Percentiles rank a stretch among this genome's conserved stretches.
These are phyloP conservation scores for Apiospora saccharicola DNA, from an alignment of 2,329 filamentous ascomycete genomes.

Conservation along the genomic window DNA sequence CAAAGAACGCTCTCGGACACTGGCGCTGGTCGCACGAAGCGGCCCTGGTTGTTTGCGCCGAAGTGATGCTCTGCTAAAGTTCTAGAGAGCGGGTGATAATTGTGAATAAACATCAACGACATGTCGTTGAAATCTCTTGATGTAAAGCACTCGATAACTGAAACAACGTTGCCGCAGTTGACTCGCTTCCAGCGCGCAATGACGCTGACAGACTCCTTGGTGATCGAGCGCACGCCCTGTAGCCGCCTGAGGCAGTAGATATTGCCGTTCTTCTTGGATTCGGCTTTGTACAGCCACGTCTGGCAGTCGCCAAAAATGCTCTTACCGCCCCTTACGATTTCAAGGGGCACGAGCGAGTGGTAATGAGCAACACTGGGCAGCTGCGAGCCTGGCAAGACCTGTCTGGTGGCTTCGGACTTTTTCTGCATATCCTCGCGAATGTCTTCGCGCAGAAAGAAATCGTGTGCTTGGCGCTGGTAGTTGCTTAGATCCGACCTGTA, in stretches of 20 bases:
- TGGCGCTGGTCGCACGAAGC: slow-evolving; percentile 53
- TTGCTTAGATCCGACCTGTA: slow-evolving; percentile 77
- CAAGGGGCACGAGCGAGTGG: slow-evolving; percentile 89
- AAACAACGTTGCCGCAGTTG: slow-evolving; percentile 81
- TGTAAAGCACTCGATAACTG: slow-evolving; percentile 91
- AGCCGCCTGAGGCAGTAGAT: slow-evolving; percentile 88
- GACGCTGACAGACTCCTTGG: slow-evolving; percentile 85
- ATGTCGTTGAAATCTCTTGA: slow-evolving; percentile 92
- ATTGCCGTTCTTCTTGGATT: slow-evolving; percentile 85
- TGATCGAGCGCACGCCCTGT: slow-evolving; percentile 81
- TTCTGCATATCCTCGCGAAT: slow-evolving; percentile 88
- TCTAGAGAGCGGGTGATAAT: slow-evolving; percentile 91
- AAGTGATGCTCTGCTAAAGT: slow-evolving; percentile 88
- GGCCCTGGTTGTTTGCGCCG: slow-evolving; percentile 48
- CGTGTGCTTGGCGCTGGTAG: slow-evolving; percentile 87
- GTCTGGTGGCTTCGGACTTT: slow-evolving; percentile 84
- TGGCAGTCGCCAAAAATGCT: slow-evolving; percentile 80
- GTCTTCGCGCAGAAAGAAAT: slow-evolving; percentile 90
- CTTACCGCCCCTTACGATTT: slow-evolving; percentile 80
- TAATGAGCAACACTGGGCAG: slow-evolving; percentile 86
- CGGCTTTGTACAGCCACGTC: slow-evolving; percentile 95
- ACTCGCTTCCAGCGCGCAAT: slow-evolving; percentile 92
- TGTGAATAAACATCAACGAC: slow-evolving; percentile 91
- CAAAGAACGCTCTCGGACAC: slow-evolving; percentile 81
- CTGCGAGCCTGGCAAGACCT: slow-evolving; percentile 79